Evolutionary conservation across 2,329 filamentous ascomycete genomes (phyloP).

Genomic region (Cladophialophora yegresii): DNA sequence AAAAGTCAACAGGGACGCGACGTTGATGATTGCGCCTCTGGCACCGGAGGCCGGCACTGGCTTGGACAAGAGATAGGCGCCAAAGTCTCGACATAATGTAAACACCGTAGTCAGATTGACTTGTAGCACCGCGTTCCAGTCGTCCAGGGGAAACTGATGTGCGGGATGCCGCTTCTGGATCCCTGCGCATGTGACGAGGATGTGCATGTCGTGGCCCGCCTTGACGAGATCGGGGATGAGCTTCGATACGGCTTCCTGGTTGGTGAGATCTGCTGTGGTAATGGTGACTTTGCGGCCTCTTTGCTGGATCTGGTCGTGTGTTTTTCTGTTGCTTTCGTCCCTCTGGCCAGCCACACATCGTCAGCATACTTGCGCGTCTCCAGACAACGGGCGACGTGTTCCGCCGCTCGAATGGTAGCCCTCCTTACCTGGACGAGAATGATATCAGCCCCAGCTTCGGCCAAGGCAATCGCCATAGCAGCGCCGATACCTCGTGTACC

Average conservation of each 20-base stretch:
- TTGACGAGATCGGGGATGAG: conserved; percentile 45
- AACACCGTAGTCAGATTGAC: conserved; percentile 85
- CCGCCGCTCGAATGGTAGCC: neutral
- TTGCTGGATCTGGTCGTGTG: conserved; percentile 44
- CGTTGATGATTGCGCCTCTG: conserved; percentile 68
- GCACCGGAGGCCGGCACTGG: conserved; percentile 37
- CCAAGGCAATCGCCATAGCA: conserved; percentile 51
- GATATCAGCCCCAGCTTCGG: conserved; percentile 52
- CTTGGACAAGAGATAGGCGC: conserved; percentile 72
- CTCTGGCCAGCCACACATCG: neutral
- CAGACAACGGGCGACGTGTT: neutral
- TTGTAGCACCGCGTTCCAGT: conserved; percentile 81
- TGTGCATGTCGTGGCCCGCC: conserved; percentile 63
- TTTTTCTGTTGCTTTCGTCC: conserved; percentile 53
- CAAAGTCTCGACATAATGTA: conserved; percentile 72
- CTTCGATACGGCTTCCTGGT: conserved; percentile 45
- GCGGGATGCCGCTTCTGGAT: conserved; percentile 79
- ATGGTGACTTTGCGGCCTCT: conserved; percentile 48
- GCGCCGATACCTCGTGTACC: conserved; percentile 53
- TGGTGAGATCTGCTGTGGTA: conserved; percentile 48
- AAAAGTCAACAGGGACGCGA: conserved; percentile 77
- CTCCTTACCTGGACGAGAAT: conserved; percentile 42
- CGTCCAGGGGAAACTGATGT: conserved; percentile 71
- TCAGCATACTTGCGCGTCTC: neutral
- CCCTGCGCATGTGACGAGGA: conserved; percentile 83